Evolutionary conservation across 2,329 filamentous ascomycete species (phyloP).

Genomic region (Coccinonectria pachysandricola): DNA sequence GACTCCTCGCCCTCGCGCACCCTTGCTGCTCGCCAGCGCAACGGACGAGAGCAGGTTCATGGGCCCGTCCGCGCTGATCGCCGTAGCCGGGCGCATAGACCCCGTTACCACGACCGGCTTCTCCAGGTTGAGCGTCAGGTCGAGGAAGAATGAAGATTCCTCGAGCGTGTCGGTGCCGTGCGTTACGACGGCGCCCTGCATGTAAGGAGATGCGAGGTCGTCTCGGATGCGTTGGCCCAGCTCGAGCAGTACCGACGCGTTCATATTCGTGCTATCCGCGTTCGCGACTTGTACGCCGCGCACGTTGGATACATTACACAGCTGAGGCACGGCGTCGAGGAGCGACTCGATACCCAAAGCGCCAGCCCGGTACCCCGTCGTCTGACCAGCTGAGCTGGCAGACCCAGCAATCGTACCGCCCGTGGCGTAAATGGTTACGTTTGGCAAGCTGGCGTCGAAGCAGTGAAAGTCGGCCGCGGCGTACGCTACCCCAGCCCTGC

Average conservation of each 20-base stretch:
- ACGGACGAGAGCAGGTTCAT: conserved; percentile 52
- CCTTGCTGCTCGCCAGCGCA: conserved; percentile 38
- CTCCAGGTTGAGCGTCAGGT: conserved; percentile 42
- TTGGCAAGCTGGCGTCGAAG: conserved; percentile 30
- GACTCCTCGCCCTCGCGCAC: conserved; percentile 39
- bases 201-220: conserved; percentile 33
- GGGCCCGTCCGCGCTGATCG: conserved; percentile 52
- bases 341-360: conserved; percentile 38
- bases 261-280: conserved; percentile 37
- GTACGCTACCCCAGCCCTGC: conserved; percentile 4
- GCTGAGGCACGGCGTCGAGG: conserved; percentile 43
- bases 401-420: conserved; percentile 50
- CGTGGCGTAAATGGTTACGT: conserved; percentile 46
- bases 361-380: conserved; percentile 31
- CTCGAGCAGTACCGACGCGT: conserved; percentile 35
- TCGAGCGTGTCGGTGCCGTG: conserved; percentile 58
- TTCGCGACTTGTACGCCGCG: conserved; percentile 41
- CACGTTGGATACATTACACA: conserved; percentile 44
- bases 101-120: conserved; percentile 53
- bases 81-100: conserved; percentile 53
- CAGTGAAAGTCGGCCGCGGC: conserved; percentile 14
- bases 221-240: conserved; percentile 37
- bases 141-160: conserved; percentile 53
- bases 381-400: conserved; percentile 35
- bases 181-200: conserved; percentile 46